Conservation (phyloP, 2,329 filamentous ascomycete species). For the Biscogniauxia mediterranea region DNA sequence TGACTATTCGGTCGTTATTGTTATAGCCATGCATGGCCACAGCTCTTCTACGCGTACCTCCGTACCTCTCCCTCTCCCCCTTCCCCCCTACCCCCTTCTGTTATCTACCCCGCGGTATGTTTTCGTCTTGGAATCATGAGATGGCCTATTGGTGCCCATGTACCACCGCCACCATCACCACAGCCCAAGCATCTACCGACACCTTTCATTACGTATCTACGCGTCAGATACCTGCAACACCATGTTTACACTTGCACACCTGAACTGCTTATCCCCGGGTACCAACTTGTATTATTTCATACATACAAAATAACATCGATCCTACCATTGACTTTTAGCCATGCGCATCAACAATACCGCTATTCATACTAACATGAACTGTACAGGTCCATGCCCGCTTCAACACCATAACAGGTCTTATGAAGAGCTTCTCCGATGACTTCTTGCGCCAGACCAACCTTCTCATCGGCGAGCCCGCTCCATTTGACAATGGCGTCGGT, state of each 20-base stretch:
- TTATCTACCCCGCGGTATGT: background rate
- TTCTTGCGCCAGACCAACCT: conserved; percentile 89
- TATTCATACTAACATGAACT: conserved; percentile 35
- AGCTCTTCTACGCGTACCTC: no score
- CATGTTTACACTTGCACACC: background rate
- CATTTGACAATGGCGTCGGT: conserved; percentile 45
- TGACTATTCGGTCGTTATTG: no score
- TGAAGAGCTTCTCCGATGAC: conserved; percentile 76
- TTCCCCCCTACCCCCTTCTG: background rate
- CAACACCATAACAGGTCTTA: conserved; percentile 73
- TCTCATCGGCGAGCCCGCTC: conserved; percentile 65
- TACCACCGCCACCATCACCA: no score
- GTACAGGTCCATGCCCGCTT: conserved; percentile 76
- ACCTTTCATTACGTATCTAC: background rate
- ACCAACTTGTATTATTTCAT: background rate
- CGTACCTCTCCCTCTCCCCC: no score
- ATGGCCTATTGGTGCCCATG: background rate
- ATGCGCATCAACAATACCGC: background rate
- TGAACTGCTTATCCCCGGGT: background rate
- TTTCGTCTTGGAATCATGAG: background rate
- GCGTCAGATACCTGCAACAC: background rate
- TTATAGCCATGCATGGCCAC: no score
- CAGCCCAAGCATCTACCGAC: no score
- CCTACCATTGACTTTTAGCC: no score
- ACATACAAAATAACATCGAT: no score